Conservation (phyloP, 805 yeast species). For the Myxozyma neglecta region DNA sequence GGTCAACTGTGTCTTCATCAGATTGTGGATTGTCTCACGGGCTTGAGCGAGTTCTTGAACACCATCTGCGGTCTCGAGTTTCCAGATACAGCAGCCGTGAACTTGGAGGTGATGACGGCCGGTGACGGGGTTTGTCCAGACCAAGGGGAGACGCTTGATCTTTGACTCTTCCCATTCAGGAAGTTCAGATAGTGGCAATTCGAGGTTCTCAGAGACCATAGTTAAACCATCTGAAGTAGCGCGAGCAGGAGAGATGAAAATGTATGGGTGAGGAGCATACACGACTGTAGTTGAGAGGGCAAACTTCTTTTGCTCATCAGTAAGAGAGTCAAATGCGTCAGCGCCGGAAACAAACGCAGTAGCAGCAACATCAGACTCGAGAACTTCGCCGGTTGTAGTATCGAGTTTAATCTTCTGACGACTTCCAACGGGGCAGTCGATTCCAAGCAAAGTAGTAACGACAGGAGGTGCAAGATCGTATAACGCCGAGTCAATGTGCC, state of each 20-base stretch:
- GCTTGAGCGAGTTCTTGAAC: slow-evolving; percentile 68
- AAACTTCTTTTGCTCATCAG: slow-evolving; percentile 68
- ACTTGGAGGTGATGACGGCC: slow-evolving; percentile 80
- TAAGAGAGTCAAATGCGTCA: slow-evolving; percentile 65
- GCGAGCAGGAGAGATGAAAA: slow-evolving; percentile 72
- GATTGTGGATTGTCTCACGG: slow-evolving; percentile 63
- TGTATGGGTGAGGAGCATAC: slow-evolving; percentile 92
- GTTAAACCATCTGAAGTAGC: slow-evolving; percentile 87
- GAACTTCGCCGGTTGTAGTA: slow-evolving; percentile 56
- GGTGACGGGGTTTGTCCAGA: slow-evolving; percentile 90
- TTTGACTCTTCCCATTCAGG: slow-evolving; percentile 84
- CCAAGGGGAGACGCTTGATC: slow-evolving; percentile 76
- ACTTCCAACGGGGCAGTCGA: slow-evolving; percentile 67
- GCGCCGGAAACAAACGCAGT: slow-evolving; percentile 89
- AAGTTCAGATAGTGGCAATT: slow-evolving; percentile 60
- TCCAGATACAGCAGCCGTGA: slow-evolving; percentile 83
- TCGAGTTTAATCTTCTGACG: slow-evolving; percentile 61
- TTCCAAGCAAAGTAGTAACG: slow-evolving; percentile 79
- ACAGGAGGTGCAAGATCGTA: slow-evolving; percentile 85
- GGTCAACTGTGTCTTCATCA: slow-evolving; percentile 84
- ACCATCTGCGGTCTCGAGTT: slow-evolving; percentile 58
- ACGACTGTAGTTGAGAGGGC: slow-evolving; percentile 79
- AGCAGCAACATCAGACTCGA: slow-evolving; percentile 77
- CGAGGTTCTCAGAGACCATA: slow-evolving; percentile 79
- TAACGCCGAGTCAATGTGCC: slow-evolving; percentile 92